Percentiles rank a stretch among this genome's conserved stretches.
phyloP scores from a whole-genome alignment of 2,329 filamentous ascomycete species.

The Huntiella moniliformis region DNA sequence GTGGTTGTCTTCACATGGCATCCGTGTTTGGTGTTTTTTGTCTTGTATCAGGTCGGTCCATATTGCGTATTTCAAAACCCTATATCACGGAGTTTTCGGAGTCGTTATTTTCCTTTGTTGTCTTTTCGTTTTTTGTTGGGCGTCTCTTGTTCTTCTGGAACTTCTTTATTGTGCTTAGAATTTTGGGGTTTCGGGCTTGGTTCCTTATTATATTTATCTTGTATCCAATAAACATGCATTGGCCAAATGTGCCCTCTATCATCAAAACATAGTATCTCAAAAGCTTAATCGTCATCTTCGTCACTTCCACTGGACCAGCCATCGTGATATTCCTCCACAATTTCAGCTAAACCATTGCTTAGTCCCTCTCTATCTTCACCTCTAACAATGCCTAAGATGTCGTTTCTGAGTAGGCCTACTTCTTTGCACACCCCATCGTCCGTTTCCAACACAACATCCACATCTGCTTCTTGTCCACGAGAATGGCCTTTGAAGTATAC shows the following conservation, averaged over 20 bases:
- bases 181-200: no score
- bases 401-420: slow-evolving; percentile 45
- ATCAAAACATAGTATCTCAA: background rate
- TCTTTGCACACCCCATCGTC: slow-evolving; percentile 53
- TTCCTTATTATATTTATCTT: background rate
- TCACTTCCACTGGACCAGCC: slow-evolving; percentile 69
- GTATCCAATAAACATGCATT: background rate
- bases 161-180: no score
- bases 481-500: slow-evolving; percentile 37
- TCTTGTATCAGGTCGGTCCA: no score
- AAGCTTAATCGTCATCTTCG: slow-evolving; percentile 39
- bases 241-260: background rate
- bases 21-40: no score
- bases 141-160: no score
- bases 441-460: slow-evolving; percentile 48
- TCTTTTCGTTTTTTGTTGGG: no score
- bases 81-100: no score
- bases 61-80: no score
- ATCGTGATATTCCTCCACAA: slow-evolving; percentile 76
- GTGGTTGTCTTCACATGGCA: no score
- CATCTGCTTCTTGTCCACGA: slow-evolving; percentile 20
- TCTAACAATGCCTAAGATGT: slow-evolving; percentile 43
- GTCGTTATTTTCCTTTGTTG: no score
- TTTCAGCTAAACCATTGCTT: slow-evolving; percentile 61
- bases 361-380: slow-evolving; percentile 70